Evolutionary conservation across 108 stramenopile genomes (phyloP).

Genomic region (Cyclotella cryptica): DNA sequence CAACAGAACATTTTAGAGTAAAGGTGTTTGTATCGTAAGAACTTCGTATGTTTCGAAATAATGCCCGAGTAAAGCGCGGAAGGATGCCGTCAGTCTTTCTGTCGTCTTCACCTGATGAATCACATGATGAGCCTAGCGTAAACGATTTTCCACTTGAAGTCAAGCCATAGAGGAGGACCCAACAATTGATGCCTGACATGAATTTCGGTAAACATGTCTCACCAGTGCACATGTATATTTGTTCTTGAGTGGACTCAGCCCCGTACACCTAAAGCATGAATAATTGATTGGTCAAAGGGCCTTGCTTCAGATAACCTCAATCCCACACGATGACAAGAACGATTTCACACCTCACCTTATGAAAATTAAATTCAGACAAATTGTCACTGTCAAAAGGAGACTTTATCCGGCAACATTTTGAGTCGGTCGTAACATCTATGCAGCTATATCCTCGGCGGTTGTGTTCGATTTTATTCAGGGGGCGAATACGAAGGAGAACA

Average conservation of each 20-base stretch:
- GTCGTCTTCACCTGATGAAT: neutral
- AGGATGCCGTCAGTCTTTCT: neutral
- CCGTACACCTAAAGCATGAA: conserved; percentile 7
- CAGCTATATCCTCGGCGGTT: conserved; percentile 17
- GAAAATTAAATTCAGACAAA: conserved; percentile 2
- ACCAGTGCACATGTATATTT: conserved; percentile 12
- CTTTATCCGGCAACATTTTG: conserved; percentile 4
- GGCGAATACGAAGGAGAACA: conserved; percentile 21
- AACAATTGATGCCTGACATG: conserved; percentile 14
- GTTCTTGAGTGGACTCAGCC: conserved; percentile 1
- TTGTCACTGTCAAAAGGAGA: conserved; percentile 7
- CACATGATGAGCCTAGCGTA: conserved; percentile 3
- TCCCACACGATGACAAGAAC: neutral
- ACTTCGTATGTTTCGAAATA: neutral
- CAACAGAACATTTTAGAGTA: conserved; percentile 15
- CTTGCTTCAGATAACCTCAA: neutral
- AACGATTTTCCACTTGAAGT: conserved; percentile 25
- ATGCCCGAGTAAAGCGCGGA: neutral
- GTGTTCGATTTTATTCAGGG: conserved; percentile 11
- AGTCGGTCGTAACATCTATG: conserved; percentile 16
- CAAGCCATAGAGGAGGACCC: conserved; percentile 12
- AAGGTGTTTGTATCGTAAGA: neutral
- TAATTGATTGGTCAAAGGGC: neutral
- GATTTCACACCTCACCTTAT: conserved; percentile 2
- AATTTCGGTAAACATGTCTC: conserved; percentile 20